Evolutionary conservation across 1,284 basidiomycete species (phyloP), one percentile per base, ranked within the genome.

Genomic region (Cutaneotrichosporon daszewskae): DNA sequence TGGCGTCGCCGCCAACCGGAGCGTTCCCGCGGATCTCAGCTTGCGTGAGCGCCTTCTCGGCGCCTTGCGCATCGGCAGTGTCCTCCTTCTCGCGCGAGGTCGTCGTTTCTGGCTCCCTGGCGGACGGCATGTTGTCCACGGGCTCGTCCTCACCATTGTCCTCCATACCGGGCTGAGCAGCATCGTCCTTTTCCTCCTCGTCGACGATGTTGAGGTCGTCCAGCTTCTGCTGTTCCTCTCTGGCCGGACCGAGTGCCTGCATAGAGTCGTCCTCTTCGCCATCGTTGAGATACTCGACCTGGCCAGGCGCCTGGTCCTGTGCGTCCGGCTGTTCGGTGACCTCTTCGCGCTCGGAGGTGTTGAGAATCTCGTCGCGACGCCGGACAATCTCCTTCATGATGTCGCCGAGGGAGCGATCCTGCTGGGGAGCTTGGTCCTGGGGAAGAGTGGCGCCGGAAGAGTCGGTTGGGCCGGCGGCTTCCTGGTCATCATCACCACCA

Each of bases 211-310:
- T 83, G 23, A 95, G 79, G 37, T 91, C 83, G 51, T 83, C 79
- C 37, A 96, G 75, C 60, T 84, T 87, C 26, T 86, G 83, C 26
- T 81, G 80, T 62, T 91, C 82, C 55, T 86, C 82, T 11, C 79
- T 80, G 1, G 91, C 85, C 1, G 87, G 82, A 5, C 91, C 94
- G 11, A 97, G 78, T 1, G 91, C 90, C 67, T 97, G 90, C 78
- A 87, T 84, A 40, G 86, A 81, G 12, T 74, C 74, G 50, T 87
- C 82, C 14, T 73, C 74, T 45, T 87, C 82, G 36, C 75, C 75
- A 8, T 85, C 81, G 17, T 78, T 79, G n/a, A 87, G 74, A 67
- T 95, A 92, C 65, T 96, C 88, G 17, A 95, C 75, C 38, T 78
- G 75, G 58, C 83, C 81, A 1, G 77, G 73, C 3, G 77, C 70